Evolutionary conservation across 2,329 filamentous ascomycete species (phyloP), one percentile per base, ranked within the genome.

Genomic region (Pseudocercospora pini-densiflorae): DNA sequence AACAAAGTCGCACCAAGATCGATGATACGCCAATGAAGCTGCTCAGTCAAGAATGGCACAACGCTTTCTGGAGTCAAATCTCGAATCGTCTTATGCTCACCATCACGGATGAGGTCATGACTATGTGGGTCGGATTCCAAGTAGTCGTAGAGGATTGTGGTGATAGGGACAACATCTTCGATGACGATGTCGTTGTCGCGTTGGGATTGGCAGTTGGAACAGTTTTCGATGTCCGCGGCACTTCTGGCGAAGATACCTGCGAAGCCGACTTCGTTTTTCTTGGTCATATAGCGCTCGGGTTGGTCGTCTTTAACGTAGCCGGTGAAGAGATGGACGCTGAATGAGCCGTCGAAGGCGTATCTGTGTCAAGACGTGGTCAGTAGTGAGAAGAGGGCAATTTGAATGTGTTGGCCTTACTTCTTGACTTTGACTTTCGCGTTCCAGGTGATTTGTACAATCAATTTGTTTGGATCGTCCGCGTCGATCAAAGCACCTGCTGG

Each of bases 191-290:
- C 23, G 19, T 51, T 27, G 47, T 51, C 47, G 47, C 47, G 47
- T 51, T 51, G 47, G 47, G 47, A 51, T 14, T 51, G 47, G 21
- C 47, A 51, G 47, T 51, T 51, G 47, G 47, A 51, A 27, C 47
- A 51, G 19, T 51, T 51, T 51, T 51, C 47, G 47, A 51, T 51
- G 3, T 51, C 47, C 24, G 47, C 47, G 21, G 47, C 47, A 21
- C 47, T 51, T 24, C 47, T 5, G 2, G 47, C 47, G 47, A 51
- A 51, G 14, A 51, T 16, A 3, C 47, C 47, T 12, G 47, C 47
- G 47, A 51, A 51, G 47, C 47, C 47, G 47, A 51, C 47, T 51
- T 51, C 47, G 47, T 51, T 51, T 27, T 51, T 51, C 23, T 51
- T 51, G 21, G 47, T 51, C 47, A 51, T 51, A 19, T 51, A 51